Conservation (phyloP, 768 basidiomycete genomes). For the Kwoniella dejecticola region DNA sequence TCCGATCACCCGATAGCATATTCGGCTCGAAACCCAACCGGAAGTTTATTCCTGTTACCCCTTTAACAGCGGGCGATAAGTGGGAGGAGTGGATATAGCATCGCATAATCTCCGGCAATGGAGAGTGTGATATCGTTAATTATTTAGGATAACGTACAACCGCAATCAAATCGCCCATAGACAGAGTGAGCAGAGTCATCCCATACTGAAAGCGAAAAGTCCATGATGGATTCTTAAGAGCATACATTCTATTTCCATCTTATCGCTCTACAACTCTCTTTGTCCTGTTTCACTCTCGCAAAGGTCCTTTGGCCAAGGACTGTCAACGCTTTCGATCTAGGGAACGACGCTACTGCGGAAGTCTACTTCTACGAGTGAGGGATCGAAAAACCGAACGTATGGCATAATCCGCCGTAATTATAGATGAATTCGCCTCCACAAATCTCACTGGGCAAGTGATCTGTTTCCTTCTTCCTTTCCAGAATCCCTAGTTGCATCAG, state of each 20-base stretch:
- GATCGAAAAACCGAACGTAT: background rate
- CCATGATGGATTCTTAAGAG: too few species aligned
- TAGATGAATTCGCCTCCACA: conserved; percentile 4
- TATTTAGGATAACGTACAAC: too few species aligned
- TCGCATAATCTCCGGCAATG: too few species aligned
- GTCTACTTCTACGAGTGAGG: background rate
- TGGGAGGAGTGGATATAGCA: too few species aligned
- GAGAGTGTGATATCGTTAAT: too few species aligned
- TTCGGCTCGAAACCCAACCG: conserved; percentile 3
- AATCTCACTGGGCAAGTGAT: background rate
- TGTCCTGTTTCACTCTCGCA: background rate
- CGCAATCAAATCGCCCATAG: background rate
- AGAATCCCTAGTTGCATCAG: too few species aligned
- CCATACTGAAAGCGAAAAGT: too few species aligned
- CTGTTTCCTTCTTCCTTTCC: background rate
- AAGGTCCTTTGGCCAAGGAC: background rate
- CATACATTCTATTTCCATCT: too few species aligned
- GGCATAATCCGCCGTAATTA: background rate
- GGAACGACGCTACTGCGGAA: too few species aligned
- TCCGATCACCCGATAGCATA: background rate
- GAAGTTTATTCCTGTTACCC: background rate
- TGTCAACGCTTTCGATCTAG: background rate
- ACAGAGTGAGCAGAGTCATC: background rate
- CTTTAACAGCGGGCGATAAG: too few species aligned
- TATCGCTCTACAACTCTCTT: too few species aligned